phyloP scores from a whole-genome alignment of 2,329 filamentous ascomycete species.

The Ophiosphaerella herpotricha region DNA sequence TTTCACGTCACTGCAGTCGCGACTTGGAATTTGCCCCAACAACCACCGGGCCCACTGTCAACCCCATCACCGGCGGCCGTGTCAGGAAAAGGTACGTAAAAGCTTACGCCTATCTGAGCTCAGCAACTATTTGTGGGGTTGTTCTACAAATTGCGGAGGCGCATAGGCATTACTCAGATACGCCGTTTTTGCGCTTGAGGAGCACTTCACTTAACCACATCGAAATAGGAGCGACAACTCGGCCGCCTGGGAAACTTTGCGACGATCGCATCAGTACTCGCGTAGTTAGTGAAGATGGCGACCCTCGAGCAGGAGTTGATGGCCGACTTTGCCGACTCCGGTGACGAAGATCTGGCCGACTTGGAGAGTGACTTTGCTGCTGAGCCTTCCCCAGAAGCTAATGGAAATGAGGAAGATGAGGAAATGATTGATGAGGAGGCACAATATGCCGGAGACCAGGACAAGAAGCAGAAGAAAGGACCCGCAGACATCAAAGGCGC shows the following conservation, averaged over 20 bases:
- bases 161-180: too few species aligned
- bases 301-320: slow-evolving; percentile 91
- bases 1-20: slow-evolving; percentile 18
- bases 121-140: too few species aligned
- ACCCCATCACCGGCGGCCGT: slow-evolving; percentile 14
- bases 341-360: slow-evolving; percentile 56
- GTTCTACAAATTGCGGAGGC: too few species aligned
- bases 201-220: slow-evolving; percentile 23
- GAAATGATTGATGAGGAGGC: slow-evolving; percentile 66
- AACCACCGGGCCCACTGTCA: background rate
- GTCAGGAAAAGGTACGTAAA: slow-evolving; percentile 27
- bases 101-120: slow-evolving; percentile 11
- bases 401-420: slow-evolving; percentile 64
- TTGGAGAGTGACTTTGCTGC: slow-evolving; percentile 44
- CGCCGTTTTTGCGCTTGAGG: too few species aligned
- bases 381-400: slow-evolving; percentile 41
- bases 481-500: slow-evolving; percentile 74
- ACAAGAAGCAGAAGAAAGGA: slow-evolving; percentile 72
- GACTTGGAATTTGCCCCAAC: slow-evolving; percentile 3
- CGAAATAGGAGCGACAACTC: slow-evolving; percentile 28
- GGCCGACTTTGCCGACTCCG: slow-evolving; percentile 87
- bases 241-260: slow-evolving; percentile 18
- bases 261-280: background rate
- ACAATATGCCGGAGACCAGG: slow-evolving; percentile 54
- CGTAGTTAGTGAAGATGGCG: slow-evolving; percentile 61